These are phyloP conservation scores for Suillus ampliporus DNA, from an alignment of 768 basidiomycete genomes.

Conservation along the genomic window DNA sequence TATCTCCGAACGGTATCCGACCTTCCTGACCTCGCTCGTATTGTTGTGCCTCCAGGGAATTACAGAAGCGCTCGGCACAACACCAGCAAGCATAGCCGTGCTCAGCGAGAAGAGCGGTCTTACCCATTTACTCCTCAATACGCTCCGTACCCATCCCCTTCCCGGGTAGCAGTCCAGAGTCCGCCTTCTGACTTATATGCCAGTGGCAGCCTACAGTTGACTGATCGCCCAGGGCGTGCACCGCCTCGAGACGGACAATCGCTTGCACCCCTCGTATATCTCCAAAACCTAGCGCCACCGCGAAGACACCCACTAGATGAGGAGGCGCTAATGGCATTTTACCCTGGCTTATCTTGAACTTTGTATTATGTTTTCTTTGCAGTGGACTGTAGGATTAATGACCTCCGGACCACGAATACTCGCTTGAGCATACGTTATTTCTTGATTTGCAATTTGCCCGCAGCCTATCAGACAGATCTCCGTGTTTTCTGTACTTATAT, in stretches of 20 bases:
- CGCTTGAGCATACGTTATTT: conserved; percentile 9
- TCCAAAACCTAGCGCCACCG: conserved; percentile 62
- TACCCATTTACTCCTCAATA: conserved; percentile 28
- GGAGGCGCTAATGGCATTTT: conserved; percentile 67
- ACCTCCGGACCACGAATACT: background rate
- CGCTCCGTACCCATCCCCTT: conserved; percentile 38
- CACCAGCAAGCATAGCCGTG: conserved; percentile 51
- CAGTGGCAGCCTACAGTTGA: background rate
- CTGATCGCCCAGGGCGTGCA: conserved; percentile 12
- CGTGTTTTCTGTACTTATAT: conserved; percentile 1
- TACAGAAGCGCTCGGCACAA: conserved; percentile 71
- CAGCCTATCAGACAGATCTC: background rate
- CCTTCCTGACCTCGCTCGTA: conserved; percentile 53
- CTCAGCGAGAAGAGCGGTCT: conserved; percentile 31
- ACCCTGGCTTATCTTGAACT: conserved; percentile 37
- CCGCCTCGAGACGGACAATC: conserved; percentile 29
- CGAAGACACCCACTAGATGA: conserved; percentile 76
- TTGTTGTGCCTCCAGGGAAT: conserved; percentile 61
- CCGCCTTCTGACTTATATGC: conserved; percentile 7
- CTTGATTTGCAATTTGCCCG: background rate
- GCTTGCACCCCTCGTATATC: conserved; percentile 69
- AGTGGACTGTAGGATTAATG: conserved; percentile 12
- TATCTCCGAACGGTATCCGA: conserved; percentile 65
- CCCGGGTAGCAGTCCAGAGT: conserved; percentile 20
- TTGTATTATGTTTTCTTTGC: conserved; percentile 21